These are phyloP conservation scores for Termitomyces heimii DNA, from an alignment of 768 basidiomycete species.

Conservation along the genomic window DNA sequence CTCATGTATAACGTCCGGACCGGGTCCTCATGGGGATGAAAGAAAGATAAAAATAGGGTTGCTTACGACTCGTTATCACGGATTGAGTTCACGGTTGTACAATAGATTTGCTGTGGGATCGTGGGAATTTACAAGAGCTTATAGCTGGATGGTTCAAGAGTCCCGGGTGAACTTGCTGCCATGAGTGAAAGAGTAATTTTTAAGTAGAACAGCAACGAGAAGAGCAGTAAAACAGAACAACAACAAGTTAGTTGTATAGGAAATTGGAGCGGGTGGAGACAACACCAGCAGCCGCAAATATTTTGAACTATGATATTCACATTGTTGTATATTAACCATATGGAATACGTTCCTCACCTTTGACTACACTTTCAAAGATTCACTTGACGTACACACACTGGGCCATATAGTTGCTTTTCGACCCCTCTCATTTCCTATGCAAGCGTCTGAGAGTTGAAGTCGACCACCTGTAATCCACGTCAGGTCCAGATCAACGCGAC, in stretches of 20 bases:
- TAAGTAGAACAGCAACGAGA: background rate
- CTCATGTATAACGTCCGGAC: background rate
- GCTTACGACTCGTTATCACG: background rate
- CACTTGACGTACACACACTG: background rate
- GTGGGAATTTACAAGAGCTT: background rate
- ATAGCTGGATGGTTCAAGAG: background rate
- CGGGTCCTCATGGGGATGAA: background rate
- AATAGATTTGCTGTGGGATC: background rate
- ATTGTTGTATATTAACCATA: background rate
- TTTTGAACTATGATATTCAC: background rate
- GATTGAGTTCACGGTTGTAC: background rate
- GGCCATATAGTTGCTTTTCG: background rate
- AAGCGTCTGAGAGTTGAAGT: background rate
- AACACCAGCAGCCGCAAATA: background rate
- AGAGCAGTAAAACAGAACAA: background rate
- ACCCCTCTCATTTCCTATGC: background rate
- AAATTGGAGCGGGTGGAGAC: background rate
- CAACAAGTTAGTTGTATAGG: background rate
- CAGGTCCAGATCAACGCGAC: conserved; percentile 9
- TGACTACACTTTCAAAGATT: background rate
- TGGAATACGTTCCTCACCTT: background rate
- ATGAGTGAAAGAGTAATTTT: background rate
- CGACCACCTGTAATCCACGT: conserved; percentile 1
- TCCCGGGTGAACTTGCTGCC: background rate
- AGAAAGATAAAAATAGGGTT: background rate